Conservation (phyloP, 345 rosid genomes). For the Combretum micranthum region DNA sequence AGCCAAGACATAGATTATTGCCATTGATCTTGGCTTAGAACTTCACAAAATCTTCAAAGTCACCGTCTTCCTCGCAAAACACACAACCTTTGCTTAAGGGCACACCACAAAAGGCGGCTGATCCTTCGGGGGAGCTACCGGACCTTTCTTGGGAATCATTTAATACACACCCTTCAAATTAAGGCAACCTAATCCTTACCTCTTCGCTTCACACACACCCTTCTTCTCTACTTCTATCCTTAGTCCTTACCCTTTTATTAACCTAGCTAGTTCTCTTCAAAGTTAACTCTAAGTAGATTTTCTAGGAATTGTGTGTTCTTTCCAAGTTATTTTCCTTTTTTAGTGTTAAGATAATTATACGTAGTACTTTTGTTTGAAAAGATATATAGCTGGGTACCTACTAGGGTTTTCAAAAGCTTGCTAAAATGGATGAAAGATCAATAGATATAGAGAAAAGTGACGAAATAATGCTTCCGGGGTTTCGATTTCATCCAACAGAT, state of each 20-base stretch:
- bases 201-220: not conserved
- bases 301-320: too few species aligned
- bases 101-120: conserved; percentile 86
- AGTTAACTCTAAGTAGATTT: too few species aligned
- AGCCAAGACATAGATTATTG: too few species aligned
- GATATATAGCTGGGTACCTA: too few species aligned
- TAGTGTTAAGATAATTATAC: too few species aligned
- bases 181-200: conserved; percentile 28
- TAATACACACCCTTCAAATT: conserved; percentile 35
- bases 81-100: conserved; percentile 15
- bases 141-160: conserved; percentile 67
- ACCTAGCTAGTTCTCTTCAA: not conserved
- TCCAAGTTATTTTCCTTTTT: too few species aligned
- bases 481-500: conserved; percentile 90
- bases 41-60: conserved; percentile 11
- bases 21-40: not conserved
- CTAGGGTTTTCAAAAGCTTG: not conserved
- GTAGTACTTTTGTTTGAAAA: too few species aligned
- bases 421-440: conserved; percentile 29
- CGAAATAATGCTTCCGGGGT: conserved; percentile 76
- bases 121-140: conserved; percentile 58
- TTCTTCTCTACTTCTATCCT: conserved; percentile 12
- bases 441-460: conserved; percentile 44
- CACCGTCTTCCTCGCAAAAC: conserved; percentile 36
- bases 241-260: not conserved